Evolutionary conservation across 2,329 filamentous ascomycete species (phyloP).

Genomic region (Phyllosticta citribraziliensis): DNA sequence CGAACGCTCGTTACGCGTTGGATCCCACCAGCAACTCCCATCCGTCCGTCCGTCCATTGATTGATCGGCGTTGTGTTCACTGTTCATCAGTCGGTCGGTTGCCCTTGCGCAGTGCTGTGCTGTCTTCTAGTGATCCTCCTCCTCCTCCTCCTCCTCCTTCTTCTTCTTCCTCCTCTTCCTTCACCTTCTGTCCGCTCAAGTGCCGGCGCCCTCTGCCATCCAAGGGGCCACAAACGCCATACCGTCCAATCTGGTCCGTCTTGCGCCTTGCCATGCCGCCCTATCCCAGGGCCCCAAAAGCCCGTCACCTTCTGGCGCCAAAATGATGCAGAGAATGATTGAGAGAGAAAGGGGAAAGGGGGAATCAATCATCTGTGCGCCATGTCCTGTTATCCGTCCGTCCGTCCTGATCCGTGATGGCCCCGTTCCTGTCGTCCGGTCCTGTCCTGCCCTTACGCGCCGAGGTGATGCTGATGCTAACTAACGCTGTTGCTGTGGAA

Average conservation of each 20-base stretch:
- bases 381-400: not conserved
- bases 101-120: too few species aligned
- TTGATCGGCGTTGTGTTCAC: too few species aligned
- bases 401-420: not conserved
- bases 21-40: too few species aligned
- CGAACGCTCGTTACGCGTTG: too few species aligned
- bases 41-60: too few species aligned
- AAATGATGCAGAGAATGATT: not conserved
- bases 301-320: not conserved
- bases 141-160: too few species aligned
- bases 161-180: too few species aligned
- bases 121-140: too few species aligned
- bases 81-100: too few species aligned
- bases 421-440: not conserved
- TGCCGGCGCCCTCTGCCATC: too few species aligned
- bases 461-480: not conserved
- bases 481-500: not conserved
- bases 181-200: too few species aligned
- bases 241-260: not conserved
- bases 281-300: not conserved
- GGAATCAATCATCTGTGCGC: not conserved
- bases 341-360: too few species aligned
- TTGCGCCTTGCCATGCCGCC: not conserved
- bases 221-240: not conserved
- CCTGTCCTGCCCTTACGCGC: not conserved